phyloP scores from a whole-genome alignment of 148 eudicot species.

The Diospyros kaki region DNA sequence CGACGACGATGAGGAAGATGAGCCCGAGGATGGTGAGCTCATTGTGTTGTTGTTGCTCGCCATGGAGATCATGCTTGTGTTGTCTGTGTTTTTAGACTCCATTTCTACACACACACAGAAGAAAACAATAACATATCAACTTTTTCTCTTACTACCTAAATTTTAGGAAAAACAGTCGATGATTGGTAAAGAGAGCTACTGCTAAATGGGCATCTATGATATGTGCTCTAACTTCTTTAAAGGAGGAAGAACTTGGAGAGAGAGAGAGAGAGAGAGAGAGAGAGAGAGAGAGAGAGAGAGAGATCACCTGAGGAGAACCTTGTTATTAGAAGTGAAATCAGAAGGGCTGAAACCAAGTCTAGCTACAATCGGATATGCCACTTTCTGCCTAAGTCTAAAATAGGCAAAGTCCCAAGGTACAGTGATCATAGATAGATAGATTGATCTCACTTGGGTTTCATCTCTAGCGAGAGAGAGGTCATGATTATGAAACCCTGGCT shows the following conservation, averaged over 20 bases:
- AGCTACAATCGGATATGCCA: too few species aligned
- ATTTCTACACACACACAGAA: not conserved
- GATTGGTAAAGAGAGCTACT: too few species aligned
- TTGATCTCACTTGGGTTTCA: conserved; percentile 17
- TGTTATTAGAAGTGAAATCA: not conserved
- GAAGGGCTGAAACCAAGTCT: not conserved
- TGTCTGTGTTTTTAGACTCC: not conserved
- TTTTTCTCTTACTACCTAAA: too few species aligned
- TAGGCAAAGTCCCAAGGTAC: too few species aligned
- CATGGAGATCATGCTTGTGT: conserved; percentile 1
- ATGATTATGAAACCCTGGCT: not conserved
- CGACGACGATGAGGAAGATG: conserved; percentile 14
- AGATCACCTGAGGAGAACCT: not conserved
- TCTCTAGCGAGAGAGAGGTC: not conserved
- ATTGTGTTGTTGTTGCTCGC: not conserved
- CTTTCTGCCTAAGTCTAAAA: too few species aligned
- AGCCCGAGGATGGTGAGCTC: conserved; percentile 9
- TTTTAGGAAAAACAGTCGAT: too few species aligned
- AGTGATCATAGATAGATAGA: conserved; percentile 5
- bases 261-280: not conserved
- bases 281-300: conserved; percentile 2
- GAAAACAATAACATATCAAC: too few species aligned
- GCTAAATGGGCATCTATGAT: too few species aligned
- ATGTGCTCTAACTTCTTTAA: too few species aligned
- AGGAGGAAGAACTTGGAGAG: too few species aligned